phyloP scores from a whole-genome alignment of 352 stramenopile genomes.

The Globisporangium recalcitrans region DNA sequence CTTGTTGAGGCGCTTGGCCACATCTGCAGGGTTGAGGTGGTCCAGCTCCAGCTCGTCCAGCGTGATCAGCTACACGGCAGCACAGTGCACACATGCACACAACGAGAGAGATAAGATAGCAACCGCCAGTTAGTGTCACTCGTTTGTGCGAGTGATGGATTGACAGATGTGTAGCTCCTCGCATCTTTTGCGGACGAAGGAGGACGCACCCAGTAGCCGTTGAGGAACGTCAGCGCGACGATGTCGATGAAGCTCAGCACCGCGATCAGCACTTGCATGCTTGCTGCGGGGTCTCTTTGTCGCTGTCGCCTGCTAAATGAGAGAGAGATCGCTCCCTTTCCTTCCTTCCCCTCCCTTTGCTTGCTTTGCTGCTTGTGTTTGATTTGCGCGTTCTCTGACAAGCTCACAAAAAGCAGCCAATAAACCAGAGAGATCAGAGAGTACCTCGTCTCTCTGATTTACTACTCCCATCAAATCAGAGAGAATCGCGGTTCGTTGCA shows the following conservation, averaged over 20 bases:
- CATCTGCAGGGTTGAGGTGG: conserved; percentile 82
- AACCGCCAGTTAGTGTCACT: neutral
- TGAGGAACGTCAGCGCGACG: conserved; percentile 82
- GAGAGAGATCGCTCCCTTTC: neutral
- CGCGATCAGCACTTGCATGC: conserved; percentile 69
- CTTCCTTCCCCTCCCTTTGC: no score
- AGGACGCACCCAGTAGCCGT: conserved; percentile 79
- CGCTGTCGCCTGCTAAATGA: neutral
- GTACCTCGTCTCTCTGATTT: neutral
- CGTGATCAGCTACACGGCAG: conserved; percentile 57
- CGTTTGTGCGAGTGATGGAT: neutral
- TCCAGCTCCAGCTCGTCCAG: conserved; percentile 84
- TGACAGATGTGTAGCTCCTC: conserved; percentile 4
- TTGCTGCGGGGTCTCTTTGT: neutral
- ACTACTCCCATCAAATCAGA: neutral
- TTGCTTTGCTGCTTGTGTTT: conserved; percentile 5
- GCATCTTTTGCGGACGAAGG: neutral
- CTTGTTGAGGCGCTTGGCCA: conserved; percentile 79
- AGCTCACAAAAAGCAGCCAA: no score
- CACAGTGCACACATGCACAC: neutral
- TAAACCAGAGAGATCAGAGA: neutral
- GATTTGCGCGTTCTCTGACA: neutral
- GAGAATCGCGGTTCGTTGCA: no score
- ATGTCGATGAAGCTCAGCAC: conserved; percentile 84
- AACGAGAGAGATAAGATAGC: neutral